A percentile compares a stretch with the other conserved stretches of the same genome.
Conservation (phyloP, 2,329 filamentous ascomycete species). For the Chrysoporthe austroafricana region DNA sequence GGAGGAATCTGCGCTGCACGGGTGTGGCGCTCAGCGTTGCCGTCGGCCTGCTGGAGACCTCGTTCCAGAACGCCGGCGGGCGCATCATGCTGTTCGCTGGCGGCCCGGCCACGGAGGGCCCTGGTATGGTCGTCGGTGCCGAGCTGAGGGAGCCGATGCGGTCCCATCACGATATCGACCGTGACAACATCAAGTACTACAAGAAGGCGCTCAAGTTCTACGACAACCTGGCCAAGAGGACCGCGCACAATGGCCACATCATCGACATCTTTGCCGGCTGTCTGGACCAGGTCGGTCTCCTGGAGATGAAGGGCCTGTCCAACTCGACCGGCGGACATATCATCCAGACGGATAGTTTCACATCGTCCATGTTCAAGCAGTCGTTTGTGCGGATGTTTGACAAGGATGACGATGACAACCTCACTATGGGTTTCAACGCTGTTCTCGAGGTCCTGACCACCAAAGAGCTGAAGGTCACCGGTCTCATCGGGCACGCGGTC, state of each 20-base stretch:
- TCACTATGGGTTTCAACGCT: conserved; percentile 98
- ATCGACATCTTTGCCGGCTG: conserved; percentile 98
- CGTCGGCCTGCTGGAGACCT: conserved; percentile 87
- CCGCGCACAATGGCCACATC: conserved; percentile 94
- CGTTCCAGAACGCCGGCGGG: conserved; percentile 92
- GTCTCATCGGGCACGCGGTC: conserved; percentile 93
- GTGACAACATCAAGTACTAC: conserved; percentile 99
- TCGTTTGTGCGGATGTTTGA: conserved; percentile 97
- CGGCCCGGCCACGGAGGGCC: conserved; percentile 92
- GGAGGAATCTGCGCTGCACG: conserved; percentile 87
- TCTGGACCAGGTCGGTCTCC: conserved; percentile 91
- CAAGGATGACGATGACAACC: conserved; percentile 91
- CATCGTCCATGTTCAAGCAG: conserved; percentile 98
- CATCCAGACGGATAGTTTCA: conserved; percentile 98
- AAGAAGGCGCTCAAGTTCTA: conserved; percentile 99
- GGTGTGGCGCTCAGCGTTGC: conserved; percentile 96
- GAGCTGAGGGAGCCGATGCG: conserved; percentile 95
- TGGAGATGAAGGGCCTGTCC: conserved; percentile 97
- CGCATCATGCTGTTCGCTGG: conserved; percentile 98
- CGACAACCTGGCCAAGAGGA: conserved; percentile 89
- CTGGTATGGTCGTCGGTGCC: conserved; percentile 93
- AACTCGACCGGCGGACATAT: conserved; percentile 98
- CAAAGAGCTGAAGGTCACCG: conserved; percentile 97
- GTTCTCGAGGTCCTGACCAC: conserved; percentile 94
- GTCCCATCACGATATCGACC: conserved; percentile 97